Percentiles rank a stretch among this genome's conserved stretches.
Conservation (phyloP, 805 yeast genomes). For the Blastobotrys parvus region DNA sequence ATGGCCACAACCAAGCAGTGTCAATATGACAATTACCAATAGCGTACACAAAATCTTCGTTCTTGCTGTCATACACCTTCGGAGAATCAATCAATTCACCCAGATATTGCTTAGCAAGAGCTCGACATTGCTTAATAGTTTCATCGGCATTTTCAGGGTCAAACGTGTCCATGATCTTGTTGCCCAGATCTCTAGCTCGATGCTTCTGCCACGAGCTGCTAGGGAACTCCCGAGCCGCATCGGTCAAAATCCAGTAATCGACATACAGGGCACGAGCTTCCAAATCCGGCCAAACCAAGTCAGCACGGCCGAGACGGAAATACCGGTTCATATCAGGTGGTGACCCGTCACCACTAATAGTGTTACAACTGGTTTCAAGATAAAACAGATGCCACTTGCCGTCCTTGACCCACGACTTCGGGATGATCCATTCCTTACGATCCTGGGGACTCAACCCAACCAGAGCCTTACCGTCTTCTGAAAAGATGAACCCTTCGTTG, state of each 20-base stretch:
- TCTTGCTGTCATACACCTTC: conserved; percentile 43
- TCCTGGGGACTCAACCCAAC: conserved; percentile 86
- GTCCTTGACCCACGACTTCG: conserved; percentile 42
- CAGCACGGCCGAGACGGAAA: conserved; percentile 62
- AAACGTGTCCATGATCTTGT: conserved; percentile 73
- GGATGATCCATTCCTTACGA: conserved; percentile 64
- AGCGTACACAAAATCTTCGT: conserved; percentile 49
- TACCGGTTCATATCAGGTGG: conserved; percentile 68
- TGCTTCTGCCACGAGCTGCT: conserved; percentile 74
- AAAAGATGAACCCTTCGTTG: conserved; percentile 78
- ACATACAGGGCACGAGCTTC: conserved; percentile 68
- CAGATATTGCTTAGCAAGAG: conserved; percentile 52
- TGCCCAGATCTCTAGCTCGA: conserved; percentile 72
- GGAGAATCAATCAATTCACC: conserved; percentile 60
- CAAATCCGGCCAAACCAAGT: conserved; percentile 70
- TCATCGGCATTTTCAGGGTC: conserved; percentile 54
- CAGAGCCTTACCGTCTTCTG: conserved; percentile 53
- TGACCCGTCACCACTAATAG: conserved; percentile 71
- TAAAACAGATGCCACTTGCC: conserved; percentile 58
- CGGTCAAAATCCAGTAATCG: conserved; percentile 85
- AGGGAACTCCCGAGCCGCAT: conserved; percentile 81
- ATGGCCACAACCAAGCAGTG: conserved; percentile 99
- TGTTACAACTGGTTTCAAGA: conserved; percentile 86
- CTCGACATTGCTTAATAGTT: conserved; percentile 54
- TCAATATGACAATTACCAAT: conserved; percentile 96